These are phyloP conservation scores for Trichoderma arundinaceum DNA, from an alignment of 2,329 filamentous ascomycete species.

Conservation along the genomic window DNA sequence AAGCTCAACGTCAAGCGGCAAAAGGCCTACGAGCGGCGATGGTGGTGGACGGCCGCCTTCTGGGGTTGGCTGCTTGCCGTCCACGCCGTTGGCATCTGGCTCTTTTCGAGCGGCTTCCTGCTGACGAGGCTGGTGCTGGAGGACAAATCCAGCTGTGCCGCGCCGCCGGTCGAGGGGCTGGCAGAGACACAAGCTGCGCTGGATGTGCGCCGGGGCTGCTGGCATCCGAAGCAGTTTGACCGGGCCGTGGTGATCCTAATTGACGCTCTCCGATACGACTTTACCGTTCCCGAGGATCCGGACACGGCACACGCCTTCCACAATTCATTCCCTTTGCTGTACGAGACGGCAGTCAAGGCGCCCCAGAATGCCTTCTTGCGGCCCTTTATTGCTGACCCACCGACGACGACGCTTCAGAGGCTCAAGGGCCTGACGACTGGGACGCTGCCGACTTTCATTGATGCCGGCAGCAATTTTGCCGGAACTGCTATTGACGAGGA, in stretches of 20 bases:
- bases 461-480: conserved; percentile 92
- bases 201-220: conserved; percentile 74
- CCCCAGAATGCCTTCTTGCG: conserved; percentile 86
- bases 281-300: conserved; percentile 76
- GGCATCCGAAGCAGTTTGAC: conserved; percentile 93
- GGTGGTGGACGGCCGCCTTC: conserved; percentile 67
- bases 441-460: conserved; percentile 91
- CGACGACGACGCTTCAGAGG: conserved; percentile 89
- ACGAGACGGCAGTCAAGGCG: conserved; percentile 76
- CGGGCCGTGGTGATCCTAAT: conserved; percentile 90
- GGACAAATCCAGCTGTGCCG: conserved; percentile 72
- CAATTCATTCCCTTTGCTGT: conserved; percentile 83
- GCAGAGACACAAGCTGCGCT: conserved; percentile 49
- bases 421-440: conserved; percentile 95
- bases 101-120: conserved; percentile 95
- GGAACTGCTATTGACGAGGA: conserved; percentile 97
- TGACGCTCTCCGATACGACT: conserved; percentile 95
- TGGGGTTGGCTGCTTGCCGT: conserved; percentile 74
- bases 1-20: conserved; percentile 57
- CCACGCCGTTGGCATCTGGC: conserved; percentile 80
- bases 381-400: conserved; percentile 96
- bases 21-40: conserved; percentile 57
- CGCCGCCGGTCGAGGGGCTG: conserved; percentile 69
- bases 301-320: conserved; percentile 65
- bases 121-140: conserved; percentile 83